A percentile compares a stretch with the other conserved stretches of the same genome.
phyloP scores from a whole-genome alignment of 352 stramenopile species.

The Phytophthora citrophthora region DNA sequence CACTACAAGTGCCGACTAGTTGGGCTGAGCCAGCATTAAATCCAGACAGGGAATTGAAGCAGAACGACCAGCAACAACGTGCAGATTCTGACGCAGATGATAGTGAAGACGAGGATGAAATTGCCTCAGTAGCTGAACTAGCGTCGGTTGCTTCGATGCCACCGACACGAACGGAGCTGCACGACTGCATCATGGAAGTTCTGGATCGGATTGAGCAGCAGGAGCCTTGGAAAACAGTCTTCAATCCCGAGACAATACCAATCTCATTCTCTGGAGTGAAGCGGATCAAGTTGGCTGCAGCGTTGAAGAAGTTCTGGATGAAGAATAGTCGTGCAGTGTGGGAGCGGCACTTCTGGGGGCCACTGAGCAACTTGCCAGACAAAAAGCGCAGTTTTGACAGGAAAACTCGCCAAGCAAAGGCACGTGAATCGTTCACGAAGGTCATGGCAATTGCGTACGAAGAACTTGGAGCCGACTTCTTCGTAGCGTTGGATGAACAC shows the following conservation, averaged over 20 bases:
- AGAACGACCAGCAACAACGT: neutral
- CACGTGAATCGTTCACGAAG: constrained; percentile 12
- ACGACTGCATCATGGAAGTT: constrained; percentile 2
- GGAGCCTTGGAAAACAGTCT: constrained; percentile 17
- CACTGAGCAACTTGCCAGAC: constrained; percentile 3
- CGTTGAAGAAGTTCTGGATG: constrained; percentile 23
- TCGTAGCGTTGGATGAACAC: constrained; percentile 24
- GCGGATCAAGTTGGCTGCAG: constrained; percentile 4
- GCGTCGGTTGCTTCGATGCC: neutral
- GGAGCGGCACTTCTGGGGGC: constrained; percentile 36
- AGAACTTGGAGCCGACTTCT: constrained; percentile 25
- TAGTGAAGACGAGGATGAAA: constrained; percentile 3
- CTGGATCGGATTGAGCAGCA: constrained; percentile 13
- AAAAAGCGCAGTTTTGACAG: neutral
- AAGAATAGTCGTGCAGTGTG: constrained; percentile 30
- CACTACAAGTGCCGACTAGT: neutral
- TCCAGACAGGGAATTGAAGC: neutral
- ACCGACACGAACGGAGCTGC: neutral
- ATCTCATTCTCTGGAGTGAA: constrained; percentile 15
- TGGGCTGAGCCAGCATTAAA: neutral
- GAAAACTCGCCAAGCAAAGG: constrained; percentile 21
- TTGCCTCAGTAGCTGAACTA: neutral
- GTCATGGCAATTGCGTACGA: constrained; percentile 23
- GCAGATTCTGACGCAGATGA: neutral
- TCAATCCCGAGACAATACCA: constrained; percentile 5